A percentile compares a stretch with the other conserved stretches of the same genome.
Evolutionary conservation across 2,329 filamentous ascomycete species (phyloP).

Genomic region (Cladosporium cucumerinum): DNA sequence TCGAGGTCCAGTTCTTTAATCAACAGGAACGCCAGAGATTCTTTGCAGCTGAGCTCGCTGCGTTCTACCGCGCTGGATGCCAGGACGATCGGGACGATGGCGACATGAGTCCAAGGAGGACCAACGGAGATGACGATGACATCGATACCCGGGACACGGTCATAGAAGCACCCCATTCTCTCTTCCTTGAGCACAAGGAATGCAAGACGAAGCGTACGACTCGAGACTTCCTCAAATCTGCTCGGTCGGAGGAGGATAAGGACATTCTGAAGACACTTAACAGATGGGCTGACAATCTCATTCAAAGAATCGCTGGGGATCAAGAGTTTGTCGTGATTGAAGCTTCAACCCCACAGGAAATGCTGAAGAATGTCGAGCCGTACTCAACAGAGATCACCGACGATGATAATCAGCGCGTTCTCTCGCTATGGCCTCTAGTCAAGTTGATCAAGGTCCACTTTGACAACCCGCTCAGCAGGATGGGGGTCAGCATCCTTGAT

Average conservation of each 20-base stretch:
- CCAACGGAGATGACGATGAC: conserved; percentile 4
- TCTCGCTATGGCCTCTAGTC: conserved; percentile 24
- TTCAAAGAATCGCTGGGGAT: background rate
- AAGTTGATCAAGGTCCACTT: conserved; percentile 21
- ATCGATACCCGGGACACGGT: conserved; percentile 6
- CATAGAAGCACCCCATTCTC: conserved; percentile 12
- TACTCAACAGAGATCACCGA: conserved; percentile 16
- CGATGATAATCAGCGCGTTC: background rate
- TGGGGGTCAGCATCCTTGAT: conserved; percentile 23
- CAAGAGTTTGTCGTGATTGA: conserved; percentile 7
- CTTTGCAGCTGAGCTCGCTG: conserved; percentile 4
- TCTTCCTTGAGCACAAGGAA: conserved; percentile 20
- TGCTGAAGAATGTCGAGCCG: conserved; percentile 16
- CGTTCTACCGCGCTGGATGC: conserved; percentile 17
- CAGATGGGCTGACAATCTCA: conserved; percentile 2
- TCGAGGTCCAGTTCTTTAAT: conserved; percentile 22
- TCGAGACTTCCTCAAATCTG: conserved; percentile 1
- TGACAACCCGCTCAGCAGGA: conserved; percentile 18
- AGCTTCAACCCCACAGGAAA: conserved; percentile 16
- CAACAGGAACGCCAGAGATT: conserved; percentile 15
- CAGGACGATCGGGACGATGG: background rate
- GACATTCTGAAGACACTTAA: background rate
- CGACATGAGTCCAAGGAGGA: background rate
- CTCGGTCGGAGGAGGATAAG: background rate
- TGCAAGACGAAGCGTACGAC: conserved; percentile 1